Evolutionary conservation across 129 eudicot species (phyloP), one percentile per base, ranked within the genome.

Genomic region (Artemisia tridentata): DNA sequence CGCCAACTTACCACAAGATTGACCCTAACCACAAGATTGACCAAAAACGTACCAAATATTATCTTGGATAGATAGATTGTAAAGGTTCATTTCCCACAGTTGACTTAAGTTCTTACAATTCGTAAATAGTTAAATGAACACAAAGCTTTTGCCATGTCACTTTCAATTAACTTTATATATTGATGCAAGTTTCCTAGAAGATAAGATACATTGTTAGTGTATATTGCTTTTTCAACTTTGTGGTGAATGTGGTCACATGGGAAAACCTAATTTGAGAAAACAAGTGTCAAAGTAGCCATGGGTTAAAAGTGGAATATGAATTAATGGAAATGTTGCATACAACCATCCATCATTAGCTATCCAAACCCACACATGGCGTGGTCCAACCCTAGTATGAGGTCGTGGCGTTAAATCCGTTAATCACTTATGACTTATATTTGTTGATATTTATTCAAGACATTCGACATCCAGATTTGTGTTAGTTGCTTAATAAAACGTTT

Each of bases 161-260:
- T 77, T 77, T 70, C 75, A 69, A 1, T 19, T 52, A 50, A 29
- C 43, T 49, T 62, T 14, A 41, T 72, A 72, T 60, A 52, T 11
- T 72, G 59, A 60, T 70, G 46, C 65, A 77, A 69, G 12, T 38
- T 59, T 41, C 66, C 25, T 5, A 8, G 43, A 69, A 23, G 80
- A 61, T 61, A 41, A 38, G 25, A 69, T 70, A 63, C 48, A 63
- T 43, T 53, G 53, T 21, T 70, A 49, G 72, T 70, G 76, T 65
- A 45, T 62, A 52, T 63, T 63, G 31, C 71, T 51, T 73, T 73
- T 52, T 53, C 13, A 66, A 21, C 52, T 69, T 41, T 58, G 72
- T 77, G 72, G 72, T 45, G 73, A 67, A 21, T 67, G 76, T 77
- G 76, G 72, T 77, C 81, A 70, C 81, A 71, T 71, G 72, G 66